Evolutionary conservation across 306 rosid species (phyloP).

Genomic region (Pachyrhizus erosus): DNA sequence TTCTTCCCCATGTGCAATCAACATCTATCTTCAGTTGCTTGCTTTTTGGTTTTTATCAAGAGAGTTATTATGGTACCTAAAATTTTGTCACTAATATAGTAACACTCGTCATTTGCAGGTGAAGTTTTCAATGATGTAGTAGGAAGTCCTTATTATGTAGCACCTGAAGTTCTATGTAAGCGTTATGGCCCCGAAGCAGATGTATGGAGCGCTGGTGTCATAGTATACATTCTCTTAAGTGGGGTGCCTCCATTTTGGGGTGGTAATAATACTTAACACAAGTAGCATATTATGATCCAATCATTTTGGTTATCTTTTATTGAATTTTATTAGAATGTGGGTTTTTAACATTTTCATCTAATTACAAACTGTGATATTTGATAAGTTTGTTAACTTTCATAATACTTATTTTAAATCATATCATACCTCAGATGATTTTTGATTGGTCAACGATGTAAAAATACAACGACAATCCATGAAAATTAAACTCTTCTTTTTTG

Average conservation of each 20-base stretch:
- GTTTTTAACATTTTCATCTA: not conserved
- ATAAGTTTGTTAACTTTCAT: not conserved
- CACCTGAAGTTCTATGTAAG: constrained; percentile 81
- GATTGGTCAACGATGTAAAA: not conserved
- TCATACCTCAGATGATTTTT: not conserved
- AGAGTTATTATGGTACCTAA: not conserved
- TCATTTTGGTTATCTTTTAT: not conserved
- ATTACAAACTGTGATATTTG: not conserved
- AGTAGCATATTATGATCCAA: not conserved
- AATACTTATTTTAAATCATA: not conserved
- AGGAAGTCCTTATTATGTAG: constrained; percentile 95
- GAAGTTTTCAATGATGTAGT: constrained; percentile 76
- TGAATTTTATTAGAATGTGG: not conserved
- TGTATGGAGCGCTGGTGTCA: constrained; percentile 97
- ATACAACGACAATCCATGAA: not conserved
- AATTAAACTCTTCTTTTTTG: not conserved
- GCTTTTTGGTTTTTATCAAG: not conserved
- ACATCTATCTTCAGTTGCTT: not conserved
- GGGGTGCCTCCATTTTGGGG: constrained; percentile 99
- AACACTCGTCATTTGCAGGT: constrained; percentile 59
- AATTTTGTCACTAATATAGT: constrained; percentile 39
- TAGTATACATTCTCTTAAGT: constrained; percentile 84
- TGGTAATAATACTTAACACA: constrained; percentile 59
- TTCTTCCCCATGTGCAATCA: constrained; percentile 1
- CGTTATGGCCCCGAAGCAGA: constrained; percentile 85